These are phyloP conservation scores for Wickerhamiella azyma DNA, from an alignment of 805 yeast genomes.

Conservation along the genomic window DNA sequence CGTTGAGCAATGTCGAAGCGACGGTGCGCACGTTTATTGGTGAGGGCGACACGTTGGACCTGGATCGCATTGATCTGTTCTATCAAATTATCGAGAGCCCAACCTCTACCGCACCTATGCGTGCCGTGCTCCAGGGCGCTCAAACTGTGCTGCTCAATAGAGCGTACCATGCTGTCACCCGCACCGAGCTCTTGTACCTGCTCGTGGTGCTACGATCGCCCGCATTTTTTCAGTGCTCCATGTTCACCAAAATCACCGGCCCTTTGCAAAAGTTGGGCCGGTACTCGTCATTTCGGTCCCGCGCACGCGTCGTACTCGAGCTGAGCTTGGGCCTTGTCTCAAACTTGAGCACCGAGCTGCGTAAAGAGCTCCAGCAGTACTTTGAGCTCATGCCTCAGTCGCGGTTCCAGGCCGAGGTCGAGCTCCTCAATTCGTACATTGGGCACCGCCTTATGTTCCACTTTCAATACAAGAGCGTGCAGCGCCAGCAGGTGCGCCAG, in stretches of 20 bases:
- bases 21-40: constrained; percentile 1
- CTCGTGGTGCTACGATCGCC: constrained; percentile 19
- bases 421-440: constrained; percentile 58
- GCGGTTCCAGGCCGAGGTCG: constrained; percentile 42
- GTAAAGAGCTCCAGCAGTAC: constrained; percentile 41
- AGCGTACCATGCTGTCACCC: constrained; percentile 11
- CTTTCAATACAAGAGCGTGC: constrained; percentile 16
- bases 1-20: constrained; percentile 10
- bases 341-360: constrained; percentile 30
- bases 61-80: background rate
- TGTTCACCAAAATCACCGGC: constrained; percentile 22
- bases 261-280: constrained; percentile 20
- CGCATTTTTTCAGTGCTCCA: constrained; percentile 19
- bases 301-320: constrained; percentile 56
- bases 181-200: constrained; percentile 15
- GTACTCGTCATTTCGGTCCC: constrained; percentile 18
- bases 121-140: constrained; percentile 21
- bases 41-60: background rate
- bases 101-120: constrained; percentile 18
- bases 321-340: constrained; percentile 57
- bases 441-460: constrained; percentile 54
- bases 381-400: constrained; percentile 33
- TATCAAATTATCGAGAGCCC: constrained; percentile 14
- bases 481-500: constrained; percentile 13
- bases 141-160: constrained; percentile 17